Evolutionary conservation across 331 rosid genomes (phyloP).

Genomic region (Cucumis variabilis): DNA sequence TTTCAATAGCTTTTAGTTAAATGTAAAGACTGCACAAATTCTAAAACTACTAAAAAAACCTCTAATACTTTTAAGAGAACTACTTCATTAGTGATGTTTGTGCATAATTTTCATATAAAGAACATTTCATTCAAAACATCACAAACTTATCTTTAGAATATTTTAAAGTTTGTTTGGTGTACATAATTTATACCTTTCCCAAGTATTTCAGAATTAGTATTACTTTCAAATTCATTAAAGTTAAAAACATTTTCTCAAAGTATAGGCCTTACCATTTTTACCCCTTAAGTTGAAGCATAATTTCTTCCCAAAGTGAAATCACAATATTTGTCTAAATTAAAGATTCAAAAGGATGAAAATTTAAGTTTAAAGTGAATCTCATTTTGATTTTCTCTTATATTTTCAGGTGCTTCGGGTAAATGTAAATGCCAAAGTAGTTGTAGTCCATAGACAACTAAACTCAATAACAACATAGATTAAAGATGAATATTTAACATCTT

Average conservation of each 20-base stretch:
- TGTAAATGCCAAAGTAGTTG: background rate
- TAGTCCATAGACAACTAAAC: background rate
- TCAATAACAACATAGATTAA: background rate
- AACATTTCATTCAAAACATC: background rate
- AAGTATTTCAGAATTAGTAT: background rate
- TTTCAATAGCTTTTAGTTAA: background rate
- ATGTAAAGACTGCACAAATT: background rate
- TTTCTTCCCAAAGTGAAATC: background rate
- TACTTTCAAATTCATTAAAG: background rate
- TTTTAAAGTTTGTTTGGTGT: too few species aligned
- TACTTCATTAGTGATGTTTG: background rate
- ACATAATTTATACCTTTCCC: background rate
- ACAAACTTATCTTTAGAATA: background rate
- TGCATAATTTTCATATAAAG: background rate
- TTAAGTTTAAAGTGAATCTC: background rate
- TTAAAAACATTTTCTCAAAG: background rate
- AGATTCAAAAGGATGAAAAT: background rate
- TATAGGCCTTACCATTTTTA: background rate
- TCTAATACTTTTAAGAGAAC: background rate
- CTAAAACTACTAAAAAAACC: background rate
- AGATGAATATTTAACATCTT: background rate
- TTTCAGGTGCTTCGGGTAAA: background rate
- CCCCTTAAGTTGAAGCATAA: background rate
- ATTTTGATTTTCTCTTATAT: background rate
- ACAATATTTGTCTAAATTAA: background rate